A percentile compares a stretch with the other conserved stretches of the same genome.
These are phyloP conservation scores for Eucalyptus regnans DNA, from an alignment of 345 rosid genomes.

Conservation along the genomic window DNA sequence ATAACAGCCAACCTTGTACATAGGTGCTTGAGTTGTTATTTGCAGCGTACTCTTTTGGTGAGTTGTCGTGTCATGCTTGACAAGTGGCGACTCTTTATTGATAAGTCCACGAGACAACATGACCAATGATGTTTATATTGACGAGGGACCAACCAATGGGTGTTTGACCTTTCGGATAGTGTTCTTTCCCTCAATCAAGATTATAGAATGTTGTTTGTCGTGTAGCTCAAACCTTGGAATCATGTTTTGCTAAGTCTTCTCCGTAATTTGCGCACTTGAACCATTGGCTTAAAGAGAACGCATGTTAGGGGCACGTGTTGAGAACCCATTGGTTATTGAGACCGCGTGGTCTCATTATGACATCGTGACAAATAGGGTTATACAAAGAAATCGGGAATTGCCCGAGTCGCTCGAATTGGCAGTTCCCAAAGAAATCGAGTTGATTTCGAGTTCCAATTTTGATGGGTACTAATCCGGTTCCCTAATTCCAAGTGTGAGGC, in stretches of 20 bases:
- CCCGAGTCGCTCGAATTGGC: accelerated
- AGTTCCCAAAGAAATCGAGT: accelerated
- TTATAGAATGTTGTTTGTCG: too few species aligned
- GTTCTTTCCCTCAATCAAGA: background rate
- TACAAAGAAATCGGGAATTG: accelerated
- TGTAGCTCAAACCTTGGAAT: background rate
- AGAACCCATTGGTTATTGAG: background rate
- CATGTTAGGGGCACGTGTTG: background rate
- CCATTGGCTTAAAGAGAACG: background rate
- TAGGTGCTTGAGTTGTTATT: too few species aligned
- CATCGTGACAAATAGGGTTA: background rate
- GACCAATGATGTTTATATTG: background rate
- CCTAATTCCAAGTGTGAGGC: too few species aligned
- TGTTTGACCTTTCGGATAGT: background rate
- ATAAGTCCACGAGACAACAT: background rate
- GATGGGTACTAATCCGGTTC: accelerated
- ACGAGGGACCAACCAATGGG: accelerated
- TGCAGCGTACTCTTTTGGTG: too few species aligned
- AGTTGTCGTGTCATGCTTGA: accelerated
- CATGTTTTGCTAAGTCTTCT: background rate
- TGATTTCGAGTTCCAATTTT: accelerated
- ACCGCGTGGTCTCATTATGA: background rate
- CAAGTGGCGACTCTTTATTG: too few species aligned
- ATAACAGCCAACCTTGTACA: too few species aligned
- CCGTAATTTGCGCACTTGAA: background rate